Evolutionary conservation across 1,284 basidiomycete genomes (phyloP).

Genomic region (Fomitopsis palustris): DNA sequence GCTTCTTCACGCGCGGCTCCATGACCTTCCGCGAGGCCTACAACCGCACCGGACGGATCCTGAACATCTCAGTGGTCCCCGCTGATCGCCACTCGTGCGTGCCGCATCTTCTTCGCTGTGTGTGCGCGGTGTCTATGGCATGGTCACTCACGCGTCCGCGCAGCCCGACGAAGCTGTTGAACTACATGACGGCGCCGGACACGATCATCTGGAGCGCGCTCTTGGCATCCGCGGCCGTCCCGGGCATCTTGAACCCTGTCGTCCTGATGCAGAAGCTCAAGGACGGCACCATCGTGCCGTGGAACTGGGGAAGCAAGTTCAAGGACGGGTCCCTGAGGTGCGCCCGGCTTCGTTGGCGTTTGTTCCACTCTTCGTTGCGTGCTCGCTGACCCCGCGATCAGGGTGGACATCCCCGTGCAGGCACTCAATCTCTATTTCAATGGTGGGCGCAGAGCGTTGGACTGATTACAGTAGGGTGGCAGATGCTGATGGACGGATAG

Average conservation of each 20-base stretch:
- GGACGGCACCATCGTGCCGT: slow-evolving; percentile 82
- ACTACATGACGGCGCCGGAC: slow-evolving; percentile 95
- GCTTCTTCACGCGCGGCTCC: slow-evolving; percentile 92
- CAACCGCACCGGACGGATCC: slow-evolving; percentile 85
- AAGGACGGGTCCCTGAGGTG: slow-evolving; percentile 88
- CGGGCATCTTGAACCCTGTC: slow-evolving; percentile 83
- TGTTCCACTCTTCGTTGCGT: not conserved
- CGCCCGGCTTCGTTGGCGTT: slow-evolving; percentile 6
- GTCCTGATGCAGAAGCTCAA: slow-evolving; percentile 92
- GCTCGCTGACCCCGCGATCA: slow-evolving; percentile 22
- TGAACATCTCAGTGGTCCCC: slow-evolving; percentile 95
- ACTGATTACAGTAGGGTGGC: too few species aligned
- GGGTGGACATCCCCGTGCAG: slow-evolving; percentile 93
- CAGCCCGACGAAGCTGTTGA: slow-evolving; percentile 92
- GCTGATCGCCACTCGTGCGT: slow-evolving; percentile 89
- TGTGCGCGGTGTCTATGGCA: not conserved
- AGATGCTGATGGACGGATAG: slow-evolving; percentile 38
- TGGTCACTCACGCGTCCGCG: slow-evolving; percentile 3
- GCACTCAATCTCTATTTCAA: slow-evolving; percentile 93
- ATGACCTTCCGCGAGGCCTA: slow-evolving; percentile 97
- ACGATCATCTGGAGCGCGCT: slow-evolving; percentile 77
- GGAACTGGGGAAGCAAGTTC: slow-evolving; percentile 92
- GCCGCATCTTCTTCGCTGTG: not conserved
- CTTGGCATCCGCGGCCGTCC: slow-evolving; percentile 82
- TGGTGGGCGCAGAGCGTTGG: too few species aligned